phyloP scores from a whole-genome alignment of 106 monocot genomes.

The Hemerocallis citrina region DNA sequence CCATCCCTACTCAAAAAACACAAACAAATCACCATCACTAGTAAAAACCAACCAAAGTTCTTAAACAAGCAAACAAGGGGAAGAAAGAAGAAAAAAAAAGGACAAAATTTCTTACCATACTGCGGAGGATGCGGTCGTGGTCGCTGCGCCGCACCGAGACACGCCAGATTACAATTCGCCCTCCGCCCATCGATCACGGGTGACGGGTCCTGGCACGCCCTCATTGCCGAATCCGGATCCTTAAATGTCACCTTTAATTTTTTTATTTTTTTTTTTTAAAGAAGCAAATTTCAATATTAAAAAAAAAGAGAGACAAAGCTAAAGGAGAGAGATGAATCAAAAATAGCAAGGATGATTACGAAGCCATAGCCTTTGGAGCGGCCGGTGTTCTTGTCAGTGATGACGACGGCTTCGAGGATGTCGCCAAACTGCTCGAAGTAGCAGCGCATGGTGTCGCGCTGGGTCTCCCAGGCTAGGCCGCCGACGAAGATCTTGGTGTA shows the following conservation, averaged over 20 bases:
- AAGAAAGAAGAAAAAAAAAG: neutral
- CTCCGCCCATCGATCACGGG: conserved; percentile 74
- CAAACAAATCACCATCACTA: neutral
- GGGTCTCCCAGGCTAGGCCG: conserved; percentile 47
- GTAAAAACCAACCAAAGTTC: neutral
- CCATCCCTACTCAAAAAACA: conserved; percentile 11
- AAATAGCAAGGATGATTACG: conserved; percentile 6
- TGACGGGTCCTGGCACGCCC: conserved; percentile 52
- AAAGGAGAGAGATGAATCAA: neutral
- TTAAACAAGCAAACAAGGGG: neutral
- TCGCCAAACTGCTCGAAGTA: conserved; percentile 62
- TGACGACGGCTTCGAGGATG: conserved; percentile 56
- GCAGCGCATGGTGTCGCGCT: conserved; percentile 29
- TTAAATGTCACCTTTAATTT: conserved; percentile 71
- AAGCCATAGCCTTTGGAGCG: conserved; percentile 58
- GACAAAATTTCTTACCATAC: conserved; percentile 2
- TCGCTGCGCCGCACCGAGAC: conserved; percentile 33
- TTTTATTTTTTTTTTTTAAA: no score
- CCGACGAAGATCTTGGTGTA: conserved; percentile 57
- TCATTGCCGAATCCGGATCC: conserved; percentile 53
- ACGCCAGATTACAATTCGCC: conserved; percentile 75
- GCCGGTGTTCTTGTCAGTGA: conserved; percentile 43
- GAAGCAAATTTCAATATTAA: neutral
- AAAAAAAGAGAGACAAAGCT: neutral
- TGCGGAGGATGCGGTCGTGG: conserved; percentile 16